These are phyloP conservation scores for Cladophialophora immunda DNA, from an alignment of 2,329 filamentous ascomycete genomes.

Conservation along the genomic window DNA sequence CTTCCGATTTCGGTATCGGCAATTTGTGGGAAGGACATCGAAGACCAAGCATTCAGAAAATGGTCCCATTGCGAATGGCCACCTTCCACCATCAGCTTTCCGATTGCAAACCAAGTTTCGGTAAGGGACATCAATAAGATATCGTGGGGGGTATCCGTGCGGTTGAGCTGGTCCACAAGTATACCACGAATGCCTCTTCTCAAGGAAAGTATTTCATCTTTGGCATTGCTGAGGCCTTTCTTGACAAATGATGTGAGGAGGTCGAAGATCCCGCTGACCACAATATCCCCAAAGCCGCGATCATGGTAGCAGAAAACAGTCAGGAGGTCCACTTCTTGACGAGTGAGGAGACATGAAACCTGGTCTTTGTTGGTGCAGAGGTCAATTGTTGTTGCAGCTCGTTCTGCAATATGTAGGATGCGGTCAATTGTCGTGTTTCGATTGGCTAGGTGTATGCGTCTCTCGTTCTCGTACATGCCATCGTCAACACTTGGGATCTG, in stretches of 20 bases:
- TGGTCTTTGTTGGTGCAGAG: slow-evolving; percentile 28
- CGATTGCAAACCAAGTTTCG: slow-evolving; percentile 34
- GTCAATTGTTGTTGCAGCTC: slow-evolving; percentile 25
- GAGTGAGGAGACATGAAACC: slow-evolving; percentile 21
- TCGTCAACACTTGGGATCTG: slow-evolving; percentile 11
- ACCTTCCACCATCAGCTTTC: slow-evolving; percentile 20
- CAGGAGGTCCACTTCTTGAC: slow-evolving; percentile 17
- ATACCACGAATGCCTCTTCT: slow-evolving; percentile 21
- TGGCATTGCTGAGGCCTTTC: slow-evolving; percentile 17
- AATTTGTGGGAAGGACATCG: slow-evolving; percentile 26
- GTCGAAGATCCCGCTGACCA: slow-evolving; percentile 19
- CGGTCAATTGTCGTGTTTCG: slow-evolving; percentile 14
- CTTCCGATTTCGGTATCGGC: slow-evolving; percentile 14
- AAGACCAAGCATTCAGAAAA: slow-evolving; percentile 26
- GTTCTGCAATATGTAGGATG: slow-evolving; percentile 22
- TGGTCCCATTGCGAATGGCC: slow-evolving; percentile 28
- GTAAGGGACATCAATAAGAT: slow-evolving; percentile 27
- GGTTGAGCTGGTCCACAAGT: slow-evolving; percentile 22
- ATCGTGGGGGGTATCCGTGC: slow-evolving; percentile 10
- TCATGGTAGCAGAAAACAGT: slow-evolving; percentile 11
- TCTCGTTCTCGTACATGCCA: slow-evolving; percentile 2
- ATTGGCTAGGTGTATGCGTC: slow-evolving; percentile 19
- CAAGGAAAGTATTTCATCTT: slow-evolving; percentile 1
- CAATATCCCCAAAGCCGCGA: slow-evolving; percentile 14
- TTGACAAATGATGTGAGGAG: slow-evolving; percentile 29